A percentile compares a stretch with the other conserved stretches of the same genome.
These are phyloP conservation scores for Wallacemonas sp. DNA, from an alignment of 208 protist genomes.

Conservation along the genomic window DNA sequence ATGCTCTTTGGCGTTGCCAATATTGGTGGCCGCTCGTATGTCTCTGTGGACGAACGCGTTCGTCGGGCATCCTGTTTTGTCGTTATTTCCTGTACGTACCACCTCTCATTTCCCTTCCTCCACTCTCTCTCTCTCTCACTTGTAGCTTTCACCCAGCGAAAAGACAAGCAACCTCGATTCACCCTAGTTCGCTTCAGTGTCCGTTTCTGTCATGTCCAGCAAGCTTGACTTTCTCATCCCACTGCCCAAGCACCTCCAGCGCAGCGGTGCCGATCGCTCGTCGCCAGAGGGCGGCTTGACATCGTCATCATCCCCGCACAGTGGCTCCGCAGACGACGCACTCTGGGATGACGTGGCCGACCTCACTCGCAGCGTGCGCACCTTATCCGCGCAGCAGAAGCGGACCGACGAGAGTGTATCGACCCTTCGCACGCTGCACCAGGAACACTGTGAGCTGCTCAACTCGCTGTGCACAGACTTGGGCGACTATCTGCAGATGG, in stretches of 20 bases:
- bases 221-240: slow-evolving; percentile 7
- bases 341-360: neutral
- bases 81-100: too few species aligned
- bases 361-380: neutral
- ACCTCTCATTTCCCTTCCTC: too few species aligned
- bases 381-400: neutral
- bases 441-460: slow-evolving; percentile 2
- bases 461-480: slow-evolving; percentile 6
- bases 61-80: too few species aligned
- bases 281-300: slow-evolving; percentile 5
- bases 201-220: neutral
- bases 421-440: neutral
- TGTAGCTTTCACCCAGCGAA: too few species aligned
- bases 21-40: too few species aligned
- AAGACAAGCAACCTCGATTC: too few species aligned
- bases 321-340: neutral
- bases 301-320: neutral
- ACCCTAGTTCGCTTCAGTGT: too few species aligned
- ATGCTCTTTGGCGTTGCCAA: too few species aligned
- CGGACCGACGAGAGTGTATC: neutral
- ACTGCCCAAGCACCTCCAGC: neutral
- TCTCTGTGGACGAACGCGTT: too few species aligned
- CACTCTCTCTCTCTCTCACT: too few species aligned
- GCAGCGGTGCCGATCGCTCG: neutral
- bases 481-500: slow-evolving; percentile 5